Evolutionary conservation across 176 grass and related monocot species (phyloP), one percentile per base, ranked within the genome.

Genomic region (Bothriochloa decipiens): DNA sequence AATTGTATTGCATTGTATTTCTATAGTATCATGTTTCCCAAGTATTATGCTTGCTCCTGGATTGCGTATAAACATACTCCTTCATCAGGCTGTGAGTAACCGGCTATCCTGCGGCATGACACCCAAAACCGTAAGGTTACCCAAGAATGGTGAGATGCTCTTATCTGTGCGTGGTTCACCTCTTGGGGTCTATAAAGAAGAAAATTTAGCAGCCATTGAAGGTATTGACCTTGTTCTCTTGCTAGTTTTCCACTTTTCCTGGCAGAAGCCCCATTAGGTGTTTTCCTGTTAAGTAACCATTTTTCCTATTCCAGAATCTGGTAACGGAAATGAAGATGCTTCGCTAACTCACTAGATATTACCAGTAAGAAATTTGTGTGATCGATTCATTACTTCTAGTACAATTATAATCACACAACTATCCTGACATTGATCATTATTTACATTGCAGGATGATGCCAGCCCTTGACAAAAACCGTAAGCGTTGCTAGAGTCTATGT

Each of bases 71-170:
- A 72, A 83, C 32, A 49, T 72, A 65, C 83, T 72, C 11, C 20
- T 89, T 47, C 11, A 73, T 82, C 83, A 98, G 93, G 89, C 93
- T 63, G 82, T 57, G 16, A 85, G 85, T 75, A 87, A 58, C 72
- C 87, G 85, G 12, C 80, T 93, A 65, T 95, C 93, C 65, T 87
- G 88, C 46, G 96, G 96, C 69, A 92, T 92, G 93, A 94, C 91
- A 15, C 96, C 96, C 7, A 95, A 93, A 82, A 92, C 91, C 29
- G 60, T 87, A 80, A 98, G 96, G 57, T 42, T 92, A 41, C 91
- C 93, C 45, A 95, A 93, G 86, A 85, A 95, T 23, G 96, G 96
- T 1, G 96, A 98, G 83, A 93, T 94, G 93, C 83, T 95, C 70
- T 90, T 98, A 49, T 98, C 96, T 7, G 78, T 95, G 71, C 83